Percentiles rank a stretch among this genome's conserved stretches.
phyloP scores from a whole-genome alignment of 768 basidiomycete species.

The Termitomyces heimii region DNA sequence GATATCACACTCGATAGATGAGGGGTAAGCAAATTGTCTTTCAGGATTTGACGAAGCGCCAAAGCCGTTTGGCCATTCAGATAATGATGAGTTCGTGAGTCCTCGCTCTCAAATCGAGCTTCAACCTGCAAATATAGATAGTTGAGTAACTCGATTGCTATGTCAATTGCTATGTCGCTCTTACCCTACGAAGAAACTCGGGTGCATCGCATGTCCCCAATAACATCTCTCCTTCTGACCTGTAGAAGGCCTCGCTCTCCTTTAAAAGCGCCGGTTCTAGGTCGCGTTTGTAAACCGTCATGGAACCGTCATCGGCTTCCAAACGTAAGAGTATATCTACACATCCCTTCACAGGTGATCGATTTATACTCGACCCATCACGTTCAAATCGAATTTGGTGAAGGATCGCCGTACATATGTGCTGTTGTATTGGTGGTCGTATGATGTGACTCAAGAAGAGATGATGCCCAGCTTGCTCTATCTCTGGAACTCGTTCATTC shows the following conservation, averaged over 20 bases:
- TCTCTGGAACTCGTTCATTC: constrained; percentile 67
- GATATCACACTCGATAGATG: constrained; percentile 72
- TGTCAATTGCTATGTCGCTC: constrained; percentile 18
- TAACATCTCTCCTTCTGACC: constrained; percentile 62
- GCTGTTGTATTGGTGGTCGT: constrained; percentile 73
- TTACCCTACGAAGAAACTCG: constrained; percentile 74
- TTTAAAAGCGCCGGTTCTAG: constrained; percentile 78
- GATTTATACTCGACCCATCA: constrained; percentile 84
- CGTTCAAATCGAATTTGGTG: constrained; percentile 88
- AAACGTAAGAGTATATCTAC: constrained; percentile 81
- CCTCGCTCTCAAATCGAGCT: constrained; percentile 74
- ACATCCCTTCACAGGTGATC: constrained; percentile 85
- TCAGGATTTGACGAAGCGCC: constrained; percentile 69
- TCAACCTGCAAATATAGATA: constrained; percentile 53
- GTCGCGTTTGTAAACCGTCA: constrained; percentile 74
- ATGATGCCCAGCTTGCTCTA: constrained; percentile 74
- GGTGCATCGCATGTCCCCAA: constrained; percentile 73
- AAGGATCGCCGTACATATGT: constrained; percentile 77
- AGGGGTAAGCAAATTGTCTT: constrained; percentile 68
- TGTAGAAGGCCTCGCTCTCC: constrained; percentile 78
- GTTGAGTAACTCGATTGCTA: neutral
- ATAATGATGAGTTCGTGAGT: constrained; percentile 81
- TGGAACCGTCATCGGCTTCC: constrained; percentile 38
- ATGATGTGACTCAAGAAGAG: constrained; percentile 84
- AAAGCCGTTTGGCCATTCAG: constrained; percentile 67